Base-by-base conservation (phyloP, 805 yeast species). In the Lachancea nothofagi region DNA sequence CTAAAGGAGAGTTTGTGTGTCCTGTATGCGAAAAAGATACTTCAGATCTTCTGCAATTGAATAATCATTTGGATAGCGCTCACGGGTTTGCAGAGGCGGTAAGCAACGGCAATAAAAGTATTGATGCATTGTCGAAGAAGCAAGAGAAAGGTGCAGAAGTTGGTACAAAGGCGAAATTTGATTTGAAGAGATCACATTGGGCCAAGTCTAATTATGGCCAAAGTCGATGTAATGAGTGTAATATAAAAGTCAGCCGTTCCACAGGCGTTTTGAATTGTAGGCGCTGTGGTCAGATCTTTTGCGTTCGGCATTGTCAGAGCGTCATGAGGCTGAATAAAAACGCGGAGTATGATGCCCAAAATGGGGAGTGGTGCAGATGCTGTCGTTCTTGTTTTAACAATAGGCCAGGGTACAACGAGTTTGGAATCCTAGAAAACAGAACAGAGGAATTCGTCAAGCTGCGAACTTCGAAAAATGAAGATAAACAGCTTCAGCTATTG, bases 221-320 rank as follows among this genome's bases (percentile, higher is more conserved):
- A 21, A 25, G 53, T 49, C 6, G 64, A 51, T 48, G 70, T 55
- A 26, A 45, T 44, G 24, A 66, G 71, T 36, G 70, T 78, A 0
- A 65, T 74, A 33, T 48, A 60, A 13, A 86, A 77, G 55, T 87
- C 83, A 88, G 68, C 66, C 48, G 72, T 64, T 29, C 30, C 7
- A 41, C 34, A 10, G 53, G 50, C 13, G 20, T 83, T 0, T 59
- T 71, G 2, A 81, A 86, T 55, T 85, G 96, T 59, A 64, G 90
- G 18, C 74, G 73, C 48, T 88, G 96, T 62, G 96, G 96, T 0
- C 53, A 66, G 19, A 57, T 87, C 13, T 85, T 62, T 54, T 87
- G 96, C 57, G 71, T 72, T 43, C 59, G 56, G 21, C 95, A 88
- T 61, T 67, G 87, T 3, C 55, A 64, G 37, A 78, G 68, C 49